Evolutionary conservation across 1,284 basidiomycete species (phyloP).

Genomic region (Gymnopus androsaceus): DNA sequence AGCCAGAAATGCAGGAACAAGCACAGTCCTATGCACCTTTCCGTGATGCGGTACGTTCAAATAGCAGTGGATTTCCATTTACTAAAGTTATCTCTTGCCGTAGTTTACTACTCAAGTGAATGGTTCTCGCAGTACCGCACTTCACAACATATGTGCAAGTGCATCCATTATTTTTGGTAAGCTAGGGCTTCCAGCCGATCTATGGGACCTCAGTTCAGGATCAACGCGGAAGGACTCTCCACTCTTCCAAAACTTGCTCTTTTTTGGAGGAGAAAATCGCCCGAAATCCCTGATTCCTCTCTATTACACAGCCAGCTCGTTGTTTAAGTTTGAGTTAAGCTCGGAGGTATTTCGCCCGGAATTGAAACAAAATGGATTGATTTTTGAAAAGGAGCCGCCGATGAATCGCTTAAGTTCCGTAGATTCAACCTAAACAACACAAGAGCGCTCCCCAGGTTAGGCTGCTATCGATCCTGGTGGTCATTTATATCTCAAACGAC

Average conservation of each 20-base stretch:
- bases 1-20: neutral
- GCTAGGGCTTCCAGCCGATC: neutral
- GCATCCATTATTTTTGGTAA: neutral
- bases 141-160: neutral
- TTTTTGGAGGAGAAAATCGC: neutral
- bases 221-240: neutral
- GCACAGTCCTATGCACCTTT: neutral
- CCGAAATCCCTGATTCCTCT: neutral
- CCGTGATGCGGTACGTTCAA: neutral
- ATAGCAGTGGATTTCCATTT: neutral
- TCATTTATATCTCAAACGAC: no score
- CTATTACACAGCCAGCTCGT: no score
- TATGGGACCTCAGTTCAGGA: neutral
- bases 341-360: no score
- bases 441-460: no score
- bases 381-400: no score
- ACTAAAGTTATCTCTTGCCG: neutral
- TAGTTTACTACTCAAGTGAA: neutral
- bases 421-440: no score
- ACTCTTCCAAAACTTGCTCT: neutral
- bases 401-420: no score
- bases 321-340: no score
- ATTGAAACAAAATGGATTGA: no score
- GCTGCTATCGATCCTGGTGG: no score
- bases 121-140: neutral